Base-by-base conservation (phyloP, 495 filamentous ascomycete species). In the Penicillium malachiteum region DNA sequence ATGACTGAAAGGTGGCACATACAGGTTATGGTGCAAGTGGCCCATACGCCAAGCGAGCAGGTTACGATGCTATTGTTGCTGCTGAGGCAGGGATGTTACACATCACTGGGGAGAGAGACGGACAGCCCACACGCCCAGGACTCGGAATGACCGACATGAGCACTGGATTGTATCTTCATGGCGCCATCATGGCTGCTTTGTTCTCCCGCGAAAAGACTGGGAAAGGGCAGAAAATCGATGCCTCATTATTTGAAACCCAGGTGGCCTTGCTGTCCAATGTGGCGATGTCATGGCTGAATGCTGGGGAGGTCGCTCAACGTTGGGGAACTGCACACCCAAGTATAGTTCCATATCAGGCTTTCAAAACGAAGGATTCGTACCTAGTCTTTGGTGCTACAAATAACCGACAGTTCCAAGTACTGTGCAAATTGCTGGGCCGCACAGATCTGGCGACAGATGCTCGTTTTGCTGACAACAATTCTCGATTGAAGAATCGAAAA, bases 41-140 rank as follows among this genome's bases (percentile, higher is more conserved):
- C 0, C 92, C 92, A 0, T 95, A 92, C 65, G 81, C 83, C 1
- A 77, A 81, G 12, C 80, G 92, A 13, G 87, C 92, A 4, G 92
- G 92, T 9, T 96, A 95, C 71, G 92, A 96, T 68, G 92, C 94
- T 34, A 96, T 96, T 84, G 92, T 92, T 1, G 92, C 93, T 66
- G 91, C 90, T 37, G 92, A 96, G 67, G 89, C 92, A 67, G 92
- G 92, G 1, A 66, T 96, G 42, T 92, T 96, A 84, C 91, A 96
- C 68, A 92, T 96, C 48, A 96, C 92, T 1, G 92, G 92, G 8
- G 77, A 79, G 39, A 69, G 84, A 49, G 87, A 94, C 54, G 89
- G 92, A 0, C 88, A 90, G 3, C 92, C 92, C 0, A 91, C 91
- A 13, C 92, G 94, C 66, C 91, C 94, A 1, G 92, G 92, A 1